Conservation (phyloP, 495 filamentous ascomycete genomes). For the Neurospora africana region DNA sequence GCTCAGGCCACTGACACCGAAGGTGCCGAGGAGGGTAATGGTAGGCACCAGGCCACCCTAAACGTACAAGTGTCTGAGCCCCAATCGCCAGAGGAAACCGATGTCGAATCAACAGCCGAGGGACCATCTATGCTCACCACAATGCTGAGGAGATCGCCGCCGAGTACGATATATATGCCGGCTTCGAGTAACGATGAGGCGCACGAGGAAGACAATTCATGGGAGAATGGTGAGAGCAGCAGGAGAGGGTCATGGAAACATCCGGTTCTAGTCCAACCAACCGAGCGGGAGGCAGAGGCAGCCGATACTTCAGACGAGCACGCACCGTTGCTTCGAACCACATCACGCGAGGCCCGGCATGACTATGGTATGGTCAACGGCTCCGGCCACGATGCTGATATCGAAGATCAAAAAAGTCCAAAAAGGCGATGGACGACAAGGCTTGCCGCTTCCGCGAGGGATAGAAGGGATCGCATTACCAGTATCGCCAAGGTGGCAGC, state of each 20-base stretch:
- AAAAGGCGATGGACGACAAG: slow-evolving; percentile 10
- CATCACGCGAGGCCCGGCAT: slow-evolving; percentile 14
- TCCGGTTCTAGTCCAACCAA: neutral
- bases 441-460: slow-evolving; percentile 2
- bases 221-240: neutral
- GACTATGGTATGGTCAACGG: slow-evolving; percentile 14
- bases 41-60: slow-evolving; percentile 34
- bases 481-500: slow-evolving; percentile 12
- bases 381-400: slow-evolving; percentile 19
- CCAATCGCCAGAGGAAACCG: slow-evolving; percentile 33
- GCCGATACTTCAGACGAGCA: slow-evolving; percentile 21
- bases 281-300: neutral
- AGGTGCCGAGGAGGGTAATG: neutral
- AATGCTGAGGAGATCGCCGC: slow-evolving; percentile 49
- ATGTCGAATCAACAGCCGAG: slow-evolving; percentile 19
- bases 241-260: slow-evolving; percentile 1
- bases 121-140: slow-evolving; percentile 52
- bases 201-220: slow-evolving; percentile 9
- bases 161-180: slow-evolving; percentile 15
- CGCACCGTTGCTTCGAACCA: slow-evolving; percentile 26
- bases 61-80: slow-evolving; percentile 50
- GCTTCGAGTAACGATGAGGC: slow-evolving; percentile 5
- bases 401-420: slow-evolving; percentile 27
- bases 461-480: slow-evolving; percentile 1
- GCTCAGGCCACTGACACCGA: slow-evolving; percentile 12